Percentiles rank a stretch among this genome's conserved stretches.
phyloP scores from a whole-genome alignment of 768 basidiomycete species.

The Hypholoma sublateritium region DNA sequence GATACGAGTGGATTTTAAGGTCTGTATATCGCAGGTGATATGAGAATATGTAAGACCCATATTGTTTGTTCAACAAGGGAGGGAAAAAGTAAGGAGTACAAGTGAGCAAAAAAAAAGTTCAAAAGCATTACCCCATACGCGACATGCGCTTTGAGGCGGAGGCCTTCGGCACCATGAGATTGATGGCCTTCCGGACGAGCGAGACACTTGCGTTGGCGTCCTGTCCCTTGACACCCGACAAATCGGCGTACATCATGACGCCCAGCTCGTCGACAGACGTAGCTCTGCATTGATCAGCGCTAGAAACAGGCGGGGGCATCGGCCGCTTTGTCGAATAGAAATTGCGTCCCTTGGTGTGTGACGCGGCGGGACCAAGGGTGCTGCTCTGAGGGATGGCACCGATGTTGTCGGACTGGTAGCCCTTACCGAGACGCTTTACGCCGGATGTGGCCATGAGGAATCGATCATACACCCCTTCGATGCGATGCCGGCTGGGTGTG shows the following conservation, averaged over 20 bases:
- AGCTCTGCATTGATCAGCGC: slow-evolving; percentile 50
- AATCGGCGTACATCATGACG: slow-evolving; percentile 39
- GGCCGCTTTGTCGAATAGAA: slow-evolving; percentile 50
- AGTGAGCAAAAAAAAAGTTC: slow-evolving; percentile 1
- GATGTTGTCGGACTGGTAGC: slow-evolving; percentile 72
- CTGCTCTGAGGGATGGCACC: slow-evolving; percentile 32
- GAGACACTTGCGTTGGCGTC: slow-evolving; percentile 50
- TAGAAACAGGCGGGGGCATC: slow-evolving; percentile 76
- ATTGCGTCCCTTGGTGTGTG: slow-evolving; percentile 37
- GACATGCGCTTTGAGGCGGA: slow-evolving; percentile 52
- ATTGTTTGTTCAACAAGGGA: background rate
- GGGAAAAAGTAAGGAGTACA: background rate
- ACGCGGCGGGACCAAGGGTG: slow-evolving; percentile 9
- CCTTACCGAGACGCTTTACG: slow-evolving; percentile 77
- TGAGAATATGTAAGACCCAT: background rate
- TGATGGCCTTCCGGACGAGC: slow-evolving; percentile 70
- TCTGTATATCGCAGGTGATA: too few species aligned
- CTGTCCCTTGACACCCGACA: slow-evolving; percentile 34
- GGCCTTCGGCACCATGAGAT: slow-evolving; percentile 71
- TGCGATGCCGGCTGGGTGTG: slow-evolving; percentile 55
- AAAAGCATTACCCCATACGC: slow-evolving; percentile 29
- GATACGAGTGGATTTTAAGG: background rate
- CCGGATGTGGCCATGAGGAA: slow-evolving; percentile 82
- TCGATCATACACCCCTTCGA: slow-evolving; percentile 79
- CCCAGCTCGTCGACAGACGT: slow-evolving; percentile 70